Percentiles rank a stretch among this genome's conserved stretches.
These are phyloP conservation scores for Coriolopsis trogii DNA, from an alignment of 1,284 basidiomycete species.

Conservation along the genomic window DNA sequence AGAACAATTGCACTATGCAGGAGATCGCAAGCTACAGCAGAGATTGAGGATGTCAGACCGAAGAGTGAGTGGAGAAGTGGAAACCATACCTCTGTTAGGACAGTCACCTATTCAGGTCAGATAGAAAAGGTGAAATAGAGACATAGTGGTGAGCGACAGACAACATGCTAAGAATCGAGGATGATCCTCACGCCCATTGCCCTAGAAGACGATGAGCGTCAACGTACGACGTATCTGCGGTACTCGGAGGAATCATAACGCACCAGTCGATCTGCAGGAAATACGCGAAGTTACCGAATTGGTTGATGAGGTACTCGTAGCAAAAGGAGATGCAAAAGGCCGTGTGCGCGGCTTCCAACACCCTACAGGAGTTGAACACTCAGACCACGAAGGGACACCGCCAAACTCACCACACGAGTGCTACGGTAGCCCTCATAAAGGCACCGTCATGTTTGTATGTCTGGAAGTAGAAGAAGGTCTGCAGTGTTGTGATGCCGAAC, in stretches of 20 bases:
- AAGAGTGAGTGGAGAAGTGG: constrained; percentile 6
- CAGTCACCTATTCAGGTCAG: too few relatives aligned
- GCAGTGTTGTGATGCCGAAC: constrained; percentile 23
- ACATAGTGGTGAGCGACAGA: too few relatives aligned
- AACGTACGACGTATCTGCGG: neutral
- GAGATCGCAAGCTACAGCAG: neutral
- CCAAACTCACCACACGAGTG: constrained; percentile 20
- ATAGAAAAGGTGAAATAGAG: too few relatives aligned
- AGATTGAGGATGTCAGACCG: neutral
- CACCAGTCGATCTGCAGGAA: constrained; percentile 16
- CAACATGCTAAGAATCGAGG: neutral
- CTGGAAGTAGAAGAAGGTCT: constrained; percentile 25
- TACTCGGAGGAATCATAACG: neutral
- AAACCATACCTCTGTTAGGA: too few relatives aligned
- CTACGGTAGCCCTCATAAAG: constrained; percentile 15
- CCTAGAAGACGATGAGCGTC: constrained; percentile 1
- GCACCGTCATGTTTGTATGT: constrained; percentile 20
- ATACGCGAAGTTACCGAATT: constrained; percentile 13
- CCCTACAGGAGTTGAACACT: constrained; percentile 5
- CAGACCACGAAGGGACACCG: neutral
- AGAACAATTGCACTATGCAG: constrained; percentile 9
- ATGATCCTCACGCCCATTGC: constrained; percentile 12
- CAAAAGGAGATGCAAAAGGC: constrained; percentile 22
- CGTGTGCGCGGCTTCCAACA: constrained; percentile 23
- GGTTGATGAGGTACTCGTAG: constrained; percentile 17